Evolutionary conservation across 208 protist species (phyloP).

Genomic region (Wallacemonas collosoma): DNA sequence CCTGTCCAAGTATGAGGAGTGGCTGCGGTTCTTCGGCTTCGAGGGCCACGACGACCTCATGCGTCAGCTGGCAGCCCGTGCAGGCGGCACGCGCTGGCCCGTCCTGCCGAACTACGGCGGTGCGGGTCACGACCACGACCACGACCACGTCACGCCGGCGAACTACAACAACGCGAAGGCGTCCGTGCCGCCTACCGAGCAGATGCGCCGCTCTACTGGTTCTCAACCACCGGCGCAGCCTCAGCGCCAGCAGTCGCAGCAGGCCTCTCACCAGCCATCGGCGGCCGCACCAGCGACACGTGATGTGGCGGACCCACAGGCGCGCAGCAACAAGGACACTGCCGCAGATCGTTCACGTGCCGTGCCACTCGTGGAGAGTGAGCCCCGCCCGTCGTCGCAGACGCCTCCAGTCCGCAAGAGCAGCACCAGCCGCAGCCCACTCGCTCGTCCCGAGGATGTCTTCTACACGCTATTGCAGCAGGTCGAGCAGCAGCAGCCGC

Average conservation of each 20-base stretch:
- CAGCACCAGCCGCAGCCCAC: conserved; percentile 5
- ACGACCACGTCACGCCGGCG: background rate
- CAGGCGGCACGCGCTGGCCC: conserved; percentile 31
- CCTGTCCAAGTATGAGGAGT: conserved; percentile 67
- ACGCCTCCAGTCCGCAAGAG: background rate
- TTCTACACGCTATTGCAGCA: conserved; percentile 27
- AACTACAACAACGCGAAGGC: too few species aligned
- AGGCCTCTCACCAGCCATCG: too few species aligned
- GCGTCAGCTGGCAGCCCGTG: conserved; percentile 36
- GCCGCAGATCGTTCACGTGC: background rate
- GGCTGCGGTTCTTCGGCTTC: conserved; percentile 65
- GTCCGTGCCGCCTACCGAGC: conserved; percentile 43
- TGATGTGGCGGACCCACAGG: too few species aligned
- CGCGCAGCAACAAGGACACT: too few species aligned
- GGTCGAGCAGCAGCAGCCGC: conserved; percentile 12
- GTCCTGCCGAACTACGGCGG: conserved; percentile 20
- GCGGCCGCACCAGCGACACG: too few species aligned
- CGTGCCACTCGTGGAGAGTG: background rate
- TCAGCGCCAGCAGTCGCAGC: background rate
- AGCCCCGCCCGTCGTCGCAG: background rate
- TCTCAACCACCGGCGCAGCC: background rate
- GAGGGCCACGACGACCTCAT: conserved; percentile 55
- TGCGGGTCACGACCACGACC: conserved; percentile 15
- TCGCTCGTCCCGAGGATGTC: conserved; percentile 13
- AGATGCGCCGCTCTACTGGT: conserved; percentile 16